Percentiles rank a stretch among this genome's conserved stretches.
Conservation (phyloP, 2,329 filamentous ascomycete species). For the Colletotrichum trifolii region DNA sequence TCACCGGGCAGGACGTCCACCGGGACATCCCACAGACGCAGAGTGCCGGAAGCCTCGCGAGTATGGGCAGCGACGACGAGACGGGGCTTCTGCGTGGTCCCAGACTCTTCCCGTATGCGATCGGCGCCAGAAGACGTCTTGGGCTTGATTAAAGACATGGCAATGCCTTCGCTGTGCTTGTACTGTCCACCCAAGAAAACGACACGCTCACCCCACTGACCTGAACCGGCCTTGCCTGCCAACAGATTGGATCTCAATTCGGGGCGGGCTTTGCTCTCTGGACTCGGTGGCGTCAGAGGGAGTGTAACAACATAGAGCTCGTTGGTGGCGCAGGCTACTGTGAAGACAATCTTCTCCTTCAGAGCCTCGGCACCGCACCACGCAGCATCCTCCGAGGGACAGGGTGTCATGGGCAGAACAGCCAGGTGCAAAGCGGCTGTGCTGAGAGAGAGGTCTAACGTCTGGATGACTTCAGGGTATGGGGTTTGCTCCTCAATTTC, state of each 20-base stretch:
- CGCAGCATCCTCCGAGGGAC: constrained; percentile 60
- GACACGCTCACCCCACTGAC: constrained; percentile 72
- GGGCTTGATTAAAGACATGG: constrained; percentile 62
- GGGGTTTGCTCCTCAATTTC: constrained; percentile 57
- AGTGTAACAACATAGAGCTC: constrained; percentile 68
- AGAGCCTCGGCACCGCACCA: constrained; percentile 60
- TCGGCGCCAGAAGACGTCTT: constrained; percentile 42
- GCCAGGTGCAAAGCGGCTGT: constrained; percentile 67
- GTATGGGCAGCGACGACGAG: constrained; percentile 71
- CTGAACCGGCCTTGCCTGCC: constrained; percentile 66
- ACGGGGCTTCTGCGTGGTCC: constrained; percentile 43
- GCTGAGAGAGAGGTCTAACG: constrained; percentile 69
- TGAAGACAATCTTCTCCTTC: constrained; percentile 69
- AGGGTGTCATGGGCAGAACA: constrained; percentile 63
- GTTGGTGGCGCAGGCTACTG: constrained; percentile 67
- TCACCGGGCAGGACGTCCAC: constrained; percentile 54
- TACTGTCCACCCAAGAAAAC: constrained; percentile 64
- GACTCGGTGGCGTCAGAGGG: constrained; percentile 70
- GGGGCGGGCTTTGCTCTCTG: constrained; percentile 66
- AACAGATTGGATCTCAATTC: constrained; percentile 64
- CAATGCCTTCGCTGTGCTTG: constrained; percentile 64
- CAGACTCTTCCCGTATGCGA: constrained; percentile 27
- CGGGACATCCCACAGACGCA: constrained; percentile 69
- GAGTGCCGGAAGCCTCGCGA: constrained; percentile 66
- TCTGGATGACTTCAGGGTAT: constrained; percentile 68